Conservation (phyloP, 148 eudicot genomes). For the Cornus florida region DNA sequence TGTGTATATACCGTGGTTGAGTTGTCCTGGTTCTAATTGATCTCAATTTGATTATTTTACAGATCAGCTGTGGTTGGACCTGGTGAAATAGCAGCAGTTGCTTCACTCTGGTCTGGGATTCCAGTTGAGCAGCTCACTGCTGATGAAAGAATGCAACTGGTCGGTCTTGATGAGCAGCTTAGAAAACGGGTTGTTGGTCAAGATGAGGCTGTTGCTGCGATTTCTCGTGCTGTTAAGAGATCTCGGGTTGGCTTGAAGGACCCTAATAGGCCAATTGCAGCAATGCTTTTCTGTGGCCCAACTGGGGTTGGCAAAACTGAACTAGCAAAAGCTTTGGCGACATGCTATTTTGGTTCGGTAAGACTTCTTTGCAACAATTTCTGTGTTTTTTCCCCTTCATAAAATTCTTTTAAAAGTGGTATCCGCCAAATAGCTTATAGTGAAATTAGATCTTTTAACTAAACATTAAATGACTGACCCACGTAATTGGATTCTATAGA, state of each 20-base stretch:
- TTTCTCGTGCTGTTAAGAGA: slow-evolving; percentile 67
- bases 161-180: slow-evolving; percentile 54
- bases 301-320: slow-evolving; percentile 70
- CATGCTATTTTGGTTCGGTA: slow-evolving; percentile 59
- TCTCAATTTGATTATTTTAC: slow-evolving; percentile 4
- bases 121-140: slow-evolving; percentile 56
- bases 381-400: not conserved
- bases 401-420: not conserved
- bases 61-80: slow-evolving; percentile 49
- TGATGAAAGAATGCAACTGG: slow-evolving; percentile 48
- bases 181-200: slow-evolving; percentile 63
- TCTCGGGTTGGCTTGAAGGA: slow-evolving; percentile 60
- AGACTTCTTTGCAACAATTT: slow-evolving; percentile 15
- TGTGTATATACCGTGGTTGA: not conserved
- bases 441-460: not conserved
- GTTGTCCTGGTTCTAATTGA: not conserved
- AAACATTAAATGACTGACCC: not conserved
- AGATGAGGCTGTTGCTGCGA: slow-evolving; percentile 60
- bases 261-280: slow-evolving; percentile 57
- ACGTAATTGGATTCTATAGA: too few species aligned
- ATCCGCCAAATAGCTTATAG: not conserved
- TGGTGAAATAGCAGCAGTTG: slow-evolving; percentile 58
- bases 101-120: slow-evolving; percentile 64
- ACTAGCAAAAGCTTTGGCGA: slow-evolving; percentile 61
- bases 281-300: slow-evolving; percentile 67